Evolutionary conservation across 23 red algal species (phyloP).

Genomic region (Chondrus crispus): DNA sequence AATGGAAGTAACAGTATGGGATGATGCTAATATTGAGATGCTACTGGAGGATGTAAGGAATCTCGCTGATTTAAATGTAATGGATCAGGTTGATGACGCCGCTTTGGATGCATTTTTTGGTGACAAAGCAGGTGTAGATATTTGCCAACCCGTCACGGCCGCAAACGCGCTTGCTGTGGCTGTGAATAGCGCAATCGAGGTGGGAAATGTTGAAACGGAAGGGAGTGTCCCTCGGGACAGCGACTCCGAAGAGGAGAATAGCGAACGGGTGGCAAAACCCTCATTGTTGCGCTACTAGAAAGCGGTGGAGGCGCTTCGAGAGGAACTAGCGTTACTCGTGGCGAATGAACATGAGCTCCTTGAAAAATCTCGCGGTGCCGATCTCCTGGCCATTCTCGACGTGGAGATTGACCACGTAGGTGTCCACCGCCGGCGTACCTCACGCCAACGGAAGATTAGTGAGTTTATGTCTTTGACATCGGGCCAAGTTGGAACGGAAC

Average conservation of each 20-base stretch:
- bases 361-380: not conserved
- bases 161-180: not conserved
- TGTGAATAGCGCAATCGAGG: not conserved
- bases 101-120: not conserved
- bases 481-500: too few species aligned
- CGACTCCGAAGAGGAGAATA: too few species aligned
- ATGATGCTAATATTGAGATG: not conserved
- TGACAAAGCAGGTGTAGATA: not conserved
- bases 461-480: not conserved
- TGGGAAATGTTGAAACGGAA: not conserved
- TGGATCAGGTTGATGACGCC: not conserved
- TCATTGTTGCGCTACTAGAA: too few species aligned
- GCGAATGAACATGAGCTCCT: not conserved
- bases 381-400: not conserved
- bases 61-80: not conserved
- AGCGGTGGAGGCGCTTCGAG: too few species aligned
- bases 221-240: too few species aligned
- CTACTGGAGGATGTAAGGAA: not conserved
- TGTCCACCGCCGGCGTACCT: not conserved
- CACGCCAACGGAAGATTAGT: not conserved
- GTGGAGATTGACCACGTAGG: not conserved
- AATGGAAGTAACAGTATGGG: not conserved
- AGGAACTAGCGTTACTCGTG: not conserved
- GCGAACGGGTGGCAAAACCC: too few species aligned
- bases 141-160: not conserved